A percentile compares a stretch with the other conserved stretches of the same genome.
Evolutionary conservation across 495 filamentous ascomycete species (phyloP).

Genomic region (Xylaria acuta): DNA sequence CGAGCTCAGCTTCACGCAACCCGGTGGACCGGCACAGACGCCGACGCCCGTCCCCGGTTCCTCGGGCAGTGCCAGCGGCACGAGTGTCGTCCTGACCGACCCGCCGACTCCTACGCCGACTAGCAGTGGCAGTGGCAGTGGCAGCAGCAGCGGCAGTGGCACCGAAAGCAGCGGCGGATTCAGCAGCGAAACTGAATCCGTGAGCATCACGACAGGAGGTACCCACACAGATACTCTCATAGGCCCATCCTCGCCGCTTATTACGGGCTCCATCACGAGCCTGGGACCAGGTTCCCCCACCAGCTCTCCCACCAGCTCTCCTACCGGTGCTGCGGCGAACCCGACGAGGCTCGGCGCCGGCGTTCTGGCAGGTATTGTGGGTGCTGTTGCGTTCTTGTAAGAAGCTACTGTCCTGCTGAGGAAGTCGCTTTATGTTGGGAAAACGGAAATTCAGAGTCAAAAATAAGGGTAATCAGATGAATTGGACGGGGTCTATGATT

Average conservation of each 20-base stretch:
- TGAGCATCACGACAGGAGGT: background rate
- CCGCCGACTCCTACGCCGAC: constrained; percentile 6
- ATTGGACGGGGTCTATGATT: background rate
- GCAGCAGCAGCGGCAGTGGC: background rate
- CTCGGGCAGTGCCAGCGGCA: background rate
- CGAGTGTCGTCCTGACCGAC: constrained; percentile 5
- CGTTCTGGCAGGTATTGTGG: constrained; percentile 34
- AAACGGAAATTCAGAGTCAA: background rate
- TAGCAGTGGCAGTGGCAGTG: background rate
- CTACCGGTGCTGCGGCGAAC: constrained; percentile 34
- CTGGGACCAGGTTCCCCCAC: constrained; percentile 8
- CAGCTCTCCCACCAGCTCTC: constrained; percentile 16
- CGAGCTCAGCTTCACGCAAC: constrained; percentile 22
- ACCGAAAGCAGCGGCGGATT: background rate
- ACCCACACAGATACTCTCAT: constrained; percentile 25
- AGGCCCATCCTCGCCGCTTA: background rate
- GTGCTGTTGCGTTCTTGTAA: constrained; percentile 36
- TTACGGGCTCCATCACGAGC: constrained; percentile 23
- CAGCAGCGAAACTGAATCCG: background rate
- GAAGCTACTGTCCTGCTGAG: background rate
- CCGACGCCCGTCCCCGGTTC: background rate
- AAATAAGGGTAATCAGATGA: background rate
- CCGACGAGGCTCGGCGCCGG: constrained; percentile 33
- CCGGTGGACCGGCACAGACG: background rate
- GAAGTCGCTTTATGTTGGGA: background rate